These are phyloP conservation scores for Pezicula radicicola DNA, from an alignment of 2,329 filamentous ascomycete species.

Conservation along the genomic window DNA sequence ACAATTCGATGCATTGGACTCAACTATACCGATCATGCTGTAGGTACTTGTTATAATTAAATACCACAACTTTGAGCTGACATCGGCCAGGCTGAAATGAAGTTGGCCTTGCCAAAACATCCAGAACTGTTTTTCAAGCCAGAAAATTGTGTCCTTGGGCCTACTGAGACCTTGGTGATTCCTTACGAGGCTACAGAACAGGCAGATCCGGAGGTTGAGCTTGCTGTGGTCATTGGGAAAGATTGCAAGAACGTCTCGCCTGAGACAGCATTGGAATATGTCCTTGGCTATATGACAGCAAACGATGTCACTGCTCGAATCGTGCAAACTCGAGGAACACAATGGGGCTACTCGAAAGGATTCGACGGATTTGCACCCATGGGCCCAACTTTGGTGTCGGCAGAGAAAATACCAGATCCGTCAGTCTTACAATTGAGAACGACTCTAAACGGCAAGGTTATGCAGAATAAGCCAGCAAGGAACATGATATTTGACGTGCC, in stretches of 20 bases:
- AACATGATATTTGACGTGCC: slow-evolving; percentile 52
- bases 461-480: slow-evolving; percentile 43
- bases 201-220: slow-evolving; percentile 31
- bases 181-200: slow-evolving; percentile 50
- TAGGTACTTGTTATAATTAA: slow-evolving; percentile 8
- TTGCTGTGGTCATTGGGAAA: slow-evolving; percentile 7
- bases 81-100: slow-evolving; percentile 48
- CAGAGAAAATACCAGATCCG: slow-evolving; percentile 34
- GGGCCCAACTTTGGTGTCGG: slow-evolving; percentile 45
- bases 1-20: slow-evolving; percentile 58
- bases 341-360: slow-evolving; percentile 58
- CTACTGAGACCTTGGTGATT: slow-evolving; percentile 48
- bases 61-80: background rate
- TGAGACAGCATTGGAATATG: slow-evolving; percentile 52
- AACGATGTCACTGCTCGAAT: slow-evolving; percentile 63
- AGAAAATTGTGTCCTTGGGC: slow-evolving; percentile 48
- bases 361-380: slow-evolving; percentile 55
- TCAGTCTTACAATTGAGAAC: slow-evolving; percentile 35
- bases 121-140: slow-evolving; percentile 60
- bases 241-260: slow-evolving; percentile 49
- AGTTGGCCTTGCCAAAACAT: slow-evolving; percentile 47
- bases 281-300: slow-evolving; percentile 60
- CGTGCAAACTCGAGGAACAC: slow-evolving; percentile 49
- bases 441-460: slow-evolving; percentile 45
- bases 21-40: slow-evolving; percentile 38